Evolutionary conservation across 345 rosid species (phyloP), one percentile per base, ranked within the genome.

Genomic region (Theobroma cacao): DNA sequence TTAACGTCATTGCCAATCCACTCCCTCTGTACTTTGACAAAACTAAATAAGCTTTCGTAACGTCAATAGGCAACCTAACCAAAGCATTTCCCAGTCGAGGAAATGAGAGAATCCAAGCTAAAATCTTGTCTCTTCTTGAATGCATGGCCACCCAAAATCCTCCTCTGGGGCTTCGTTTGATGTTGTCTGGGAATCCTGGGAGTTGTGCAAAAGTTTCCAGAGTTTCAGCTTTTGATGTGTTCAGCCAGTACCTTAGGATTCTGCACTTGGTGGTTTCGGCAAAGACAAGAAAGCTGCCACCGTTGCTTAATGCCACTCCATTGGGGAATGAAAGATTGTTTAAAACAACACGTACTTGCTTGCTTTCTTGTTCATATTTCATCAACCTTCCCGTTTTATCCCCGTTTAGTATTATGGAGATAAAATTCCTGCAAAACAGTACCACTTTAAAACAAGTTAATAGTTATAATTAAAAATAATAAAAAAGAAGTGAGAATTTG

Each of bases 171-270:
- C 90, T 88, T 61, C 84, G 87, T 80, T 84, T 91, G 76, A 91
- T 88, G 72, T 91, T 93, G 75, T 93, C 97, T 3, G 93, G 92
- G 63, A 90, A 87, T 22, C 97, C 93, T 3, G 86, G 90, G 55
- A 93, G 89, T 47, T 15, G 55, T 9, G 89, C 89, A 5, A 93
- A 84, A 14, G 81, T 38, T 28, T 86, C 90, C 38, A 79, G 58
- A 2, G 12, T 79, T 48, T 79, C 68, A 28, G 75, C 79, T 66
- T 61, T 84, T 24, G 77, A 1, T 53, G 79, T 72, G 12, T 75
- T 79, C 3, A 91, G 85, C 87, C 91, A 79, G 63, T 84, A 88
- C 61, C 82, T 88, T 22, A 87, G 73, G 62, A 93, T 81, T 22
- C 88, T 77, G 41, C 86, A 78, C 4, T 74, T 77, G 7, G 80